Evolutionary conservation across 495 filamentous ascomycete genomes (phyloP), one percentile per base, ranked within the genome.

Genomic region (Penicillium cataractarum): DNA sequence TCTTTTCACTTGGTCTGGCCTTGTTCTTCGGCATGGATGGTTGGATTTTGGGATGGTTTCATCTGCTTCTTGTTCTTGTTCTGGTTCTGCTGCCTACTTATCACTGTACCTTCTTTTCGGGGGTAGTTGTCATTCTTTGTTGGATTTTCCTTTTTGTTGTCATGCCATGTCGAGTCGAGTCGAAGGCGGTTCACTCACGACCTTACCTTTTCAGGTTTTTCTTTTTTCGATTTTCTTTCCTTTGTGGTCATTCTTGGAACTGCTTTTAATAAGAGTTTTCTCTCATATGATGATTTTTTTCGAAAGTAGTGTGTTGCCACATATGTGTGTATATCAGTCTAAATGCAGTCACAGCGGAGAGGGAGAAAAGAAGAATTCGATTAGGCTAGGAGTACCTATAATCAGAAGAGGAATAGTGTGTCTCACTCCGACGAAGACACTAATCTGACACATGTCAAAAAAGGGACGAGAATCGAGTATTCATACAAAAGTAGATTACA

Each of bases 181-280:
- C 42, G 42, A 22, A 19, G 7, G 46, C 12, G 24, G 12, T n/a
- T 17, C 6, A 12, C 42, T 46, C 8, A 15, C 10, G 22, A 50
- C 26, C 24, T 29, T 29, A 17, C 46, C 46, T 27, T 24, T 50
- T 13, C 24, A 13, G 46, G 46, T 27, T 49, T 27, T 49, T 24
- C 7, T 50, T 50, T 49, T 12, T 2, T 27, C 15, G 26, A 6
- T 15, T 15, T 50, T n/a, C 4, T 10, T 15, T 50, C 6, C 21
- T 29, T 27, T 46, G 42, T 46, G 19, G 24, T 46, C 19, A 24
- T 12, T 21, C 12, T 19, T 13, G 0, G 24, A n/a, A 10, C 15
- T 50, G 6, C 46, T 29, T 50, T 50, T 29, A 50, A 50, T 50
- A 50, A 50, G 42, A 29, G 24, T 27, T 26, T 46, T 46, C 3